Evolutionary conservation across 2,329 filamentous ascomycete genomes (phyloP), one percentile per base, ranked within the genome.

Genomic region (Aureobasidium subglaciale): DNA sequence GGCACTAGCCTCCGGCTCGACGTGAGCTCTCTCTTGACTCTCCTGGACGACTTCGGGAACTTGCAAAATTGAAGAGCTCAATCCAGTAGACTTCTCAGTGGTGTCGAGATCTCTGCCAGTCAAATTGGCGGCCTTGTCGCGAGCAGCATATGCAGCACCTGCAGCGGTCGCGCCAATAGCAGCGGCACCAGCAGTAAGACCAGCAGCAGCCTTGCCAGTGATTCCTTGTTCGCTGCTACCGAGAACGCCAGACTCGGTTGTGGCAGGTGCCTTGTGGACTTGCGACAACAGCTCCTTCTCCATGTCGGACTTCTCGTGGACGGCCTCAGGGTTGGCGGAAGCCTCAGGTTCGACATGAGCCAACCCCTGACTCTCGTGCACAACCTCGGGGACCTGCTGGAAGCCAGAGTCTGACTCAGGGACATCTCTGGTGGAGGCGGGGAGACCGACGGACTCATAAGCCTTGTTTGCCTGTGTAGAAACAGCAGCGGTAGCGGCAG

Each of bases 231-330:
- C 59, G 27, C 60, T 60, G 55, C 58, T 53, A 5, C 77, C 73
- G 41, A 76, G 73, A 73, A 40, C 70, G 16, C 59, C 60, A 11
- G 60, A 59, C 25, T 59, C 61, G 25, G 35, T 56, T 9, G 60
- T 62, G 16, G 64, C 56, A 40, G 63, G 61, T 24, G 62, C 63
- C 57, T 66, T 61, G 30, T 81, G 77, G 48, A 80, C 71, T 70
- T 84, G 85, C 10, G 78, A 73, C 69, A 85, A 78, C 55, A 89
- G 77, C 72, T 90, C 86, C 41, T 82, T 73, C 73, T 90, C 86
- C 4, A 89, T 77, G 55, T 78, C 75, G 57, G 79, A 45, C 62
- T 64, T 63, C 37, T 63, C 60, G 20, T 20, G 70, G 64, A 58
- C 63, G 65, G 86, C 85, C 32, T 79, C 75, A 25, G 81, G 71